Evolutionary conservation across 23 red algal species (phyloP).

Genomic region (Porphyridium purpureum): DNA sequence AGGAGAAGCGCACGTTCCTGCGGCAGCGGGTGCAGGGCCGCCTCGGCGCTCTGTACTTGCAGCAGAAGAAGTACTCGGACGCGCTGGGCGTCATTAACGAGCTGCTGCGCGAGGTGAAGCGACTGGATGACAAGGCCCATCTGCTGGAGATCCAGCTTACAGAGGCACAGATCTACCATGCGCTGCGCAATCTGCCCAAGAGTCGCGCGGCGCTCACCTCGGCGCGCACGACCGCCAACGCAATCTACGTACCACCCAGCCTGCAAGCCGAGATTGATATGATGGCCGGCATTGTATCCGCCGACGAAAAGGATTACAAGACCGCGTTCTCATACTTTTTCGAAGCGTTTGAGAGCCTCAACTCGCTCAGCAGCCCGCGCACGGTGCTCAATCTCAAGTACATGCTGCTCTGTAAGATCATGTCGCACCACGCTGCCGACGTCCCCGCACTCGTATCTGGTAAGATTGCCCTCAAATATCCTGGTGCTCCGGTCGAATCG

Average conservation of each 20-base stretch:
- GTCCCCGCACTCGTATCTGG: conserved; percentile 48
- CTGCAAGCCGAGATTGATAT: conserved; percentile 96
- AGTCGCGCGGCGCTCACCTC: conserved; percentile 87
- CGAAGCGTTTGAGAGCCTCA: conserved; percentile 92
- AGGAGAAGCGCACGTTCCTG: conserved; percentile 96
- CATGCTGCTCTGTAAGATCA: conserved; percentile 97
- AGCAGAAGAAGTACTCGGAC: conserved; percentile 42
- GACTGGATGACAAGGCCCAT: conserved; percentile 86
- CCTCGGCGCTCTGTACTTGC: conserved; percentile 61
- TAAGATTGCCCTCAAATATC: conserved; percentile 57
- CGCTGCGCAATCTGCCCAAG: conserved; percentile 82
- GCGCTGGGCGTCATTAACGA: conserved; percentile 60
- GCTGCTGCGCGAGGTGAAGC: conserved; percentile 81
- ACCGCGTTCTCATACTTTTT: conserved; percentile 99
- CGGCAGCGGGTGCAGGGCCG: conserved; percentile 90
- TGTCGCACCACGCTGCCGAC: conserved; percentile 63
- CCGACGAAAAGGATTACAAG: conserved; percentile 99
- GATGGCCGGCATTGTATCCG: conserved; percentile 78
- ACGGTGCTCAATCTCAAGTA: conserved; percentile 89
- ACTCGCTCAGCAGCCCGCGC: conserved; percentile 54
- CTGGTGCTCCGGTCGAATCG: conserved; percentile 20
- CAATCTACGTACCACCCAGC: conserved; percentile 89
- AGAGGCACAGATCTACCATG: conserved; percentile 82
- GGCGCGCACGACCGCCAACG: conserved; percentile 87
- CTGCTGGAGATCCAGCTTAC: conserved; percentile 93